These are phyloP conservation scores for Lachnellula suecica DNA, from an alignment of 2,329 filamentous ascomycete species.

Conservation along the genomic window DNA sequence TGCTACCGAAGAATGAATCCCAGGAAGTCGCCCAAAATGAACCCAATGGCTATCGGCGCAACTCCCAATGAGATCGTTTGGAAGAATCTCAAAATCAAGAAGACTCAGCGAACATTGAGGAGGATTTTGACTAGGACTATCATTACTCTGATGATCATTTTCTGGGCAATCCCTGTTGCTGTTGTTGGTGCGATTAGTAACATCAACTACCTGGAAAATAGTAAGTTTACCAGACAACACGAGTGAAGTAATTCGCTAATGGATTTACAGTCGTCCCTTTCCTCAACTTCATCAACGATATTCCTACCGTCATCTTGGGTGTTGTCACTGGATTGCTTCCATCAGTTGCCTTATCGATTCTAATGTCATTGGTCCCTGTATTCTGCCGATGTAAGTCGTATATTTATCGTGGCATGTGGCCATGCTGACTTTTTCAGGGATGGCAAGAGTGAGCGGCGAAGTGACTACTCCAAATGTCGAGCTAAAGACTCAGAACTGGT, in stretches of 20 bases:
- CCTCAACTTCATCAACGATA: slow-evolving; percentile 69
- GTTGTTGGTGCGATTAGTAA: slow-evolving; percentile 86
- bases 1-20: slow-evolving; percentile 84
- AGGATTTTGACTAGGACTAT: slow-evolving; percentile 66
- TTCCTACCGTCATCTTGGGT: slow-evolving; percentile 70
- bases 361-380: slow-evolving; percentile 83
- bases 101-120: slow-evolving; percentile 78
- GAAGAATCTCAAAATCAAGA: slow-evolving; percentile 77
- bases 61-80: slow-evolving; percentile 83
- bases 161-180: slow-evolving; percentile 76
- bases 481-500: slow-evolving; percentile 83
- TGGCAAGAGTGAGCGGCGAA: slow-evolving; percentile 76
- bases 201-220: slow-evolving; percentile 63
- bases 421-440: slow-evolving; percentile 45
- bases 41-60: slow-evolving; percentile 78
- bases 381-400: slow-evolving; percentile 70
- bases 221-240: slow-evolving; percentile 14
- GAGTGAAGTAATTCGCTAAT: slow-evolving; percentile 6
- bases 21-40: slow-evolving; percentile 77
- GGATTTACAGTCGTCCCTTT: slow-evolving; percentile 51
- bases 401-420: background rate
- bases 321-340: slow-evolving; percentile 84
- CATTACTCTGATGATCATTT: slow-evolving; percentile 75
- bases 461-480: slow-evolving; percentile 79
- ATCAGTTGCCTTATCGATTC: slow-evolving; percentile 70